Evolutionary conservation across 2,329 filamentous ascomycete genomes (phyloP).

Genomic region (Penicillium paneum): DNA sequence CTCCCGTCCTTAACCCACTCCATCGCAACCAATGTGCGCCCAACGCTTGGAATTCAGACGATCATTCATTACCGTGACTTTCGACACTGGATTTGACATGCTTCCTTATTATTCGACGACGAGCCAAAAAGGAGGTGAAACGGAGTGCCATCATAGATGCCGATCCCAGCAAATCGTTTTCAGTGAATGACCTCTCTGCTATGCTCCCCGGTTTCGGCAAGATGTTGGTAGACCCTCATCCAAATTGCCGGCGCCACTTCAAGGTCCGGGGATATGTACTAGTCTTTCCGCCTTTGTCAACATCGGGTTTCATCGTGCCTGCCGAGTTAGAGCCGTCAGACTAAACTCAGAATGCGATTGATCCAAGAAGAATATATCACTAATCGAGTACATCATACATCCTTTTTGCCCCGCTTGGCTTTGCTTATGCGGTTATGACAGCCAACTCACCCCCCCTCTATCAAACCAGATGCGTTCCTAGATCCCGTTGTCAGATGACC

Average conservation of each 20-base stretch:
- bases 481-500: slow-evolving; percentile 23
- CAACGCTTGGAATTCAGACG: slow-evolving; percentile 23
- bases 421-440: slow-evolving; percentile 4
- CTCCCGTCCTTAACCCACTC: background rate
- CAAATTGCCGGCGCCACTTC: slow-evolving; percentile 18
- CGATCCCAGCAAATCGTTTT: slow-evolving; percentile 19
- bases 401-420: background rate
- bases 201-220: background rate
- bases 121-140: slow-evolving; percentile 24
- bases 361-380: background rate
- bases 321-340: background rate
- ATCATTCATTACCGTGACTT: slow-evolving; percentile 28
- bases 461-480: slow-evolving; percentile 28
- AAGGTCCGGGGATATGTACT: slow-evolving; percentile 12
- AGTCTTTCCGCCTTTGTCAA: slow-evolving; percentile 3
- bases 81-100: slow-evolving; percentile 9
- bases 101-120: slow-evolving; percentile 21
- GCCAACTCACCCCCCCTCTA: slow-evolving; percentile 3
- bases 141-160: slow-evolving; percentile 16
- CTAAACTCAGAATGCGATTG: background rate
- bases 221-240: slow-evolving; percentile 2
- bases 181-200: background rate
- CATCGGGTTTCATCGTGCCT: background rate
- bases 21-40: slow-evolving; percentile 13
- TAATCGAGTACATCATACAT: background rate